phyloP scores from a whole-genome alignment of 2,329 filamentous ascomycete genomes.

The Colletotrichum aenigma region DNA sequence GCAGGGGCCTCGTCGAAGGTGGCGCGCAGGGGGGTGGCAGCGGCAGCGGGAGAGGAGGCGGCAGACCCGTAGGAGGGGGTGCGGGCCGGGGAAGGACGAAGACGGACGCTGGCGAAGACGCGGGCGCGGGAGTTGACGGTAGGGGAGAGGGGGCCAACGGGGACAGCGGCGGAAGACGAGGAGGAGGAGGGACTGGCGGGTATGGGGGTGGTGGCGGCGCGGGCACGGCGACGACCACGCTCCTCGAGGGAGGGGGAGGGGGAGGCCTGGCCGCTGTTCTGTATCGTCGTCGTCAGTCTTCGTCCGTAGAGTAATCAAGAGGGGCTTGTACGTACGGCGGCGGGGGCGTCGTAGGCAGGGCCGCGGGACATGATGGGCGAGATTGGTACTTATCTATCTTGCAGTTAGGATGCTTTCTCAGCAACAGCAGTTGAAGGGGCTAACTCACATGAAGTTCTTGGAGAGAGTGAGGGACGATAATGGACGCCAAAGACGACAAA shows the following conservation, averaged over 20 bases:
- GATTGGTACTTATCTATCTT: too few species aligned
- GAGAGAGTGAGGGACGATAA: not conserved
- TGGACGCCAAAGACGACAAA: not conserved
- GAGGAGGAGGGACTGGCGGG: not conserved
- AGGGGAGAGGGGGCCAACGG: not conserved
- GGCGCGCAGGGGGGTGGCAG: not conserved
- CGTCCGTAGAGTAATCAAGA: not conserved
- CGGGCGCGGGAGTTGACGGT: not conserved
- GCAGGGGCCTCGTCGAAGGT: not conserved
- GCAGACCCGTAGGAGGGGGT: not conserved
- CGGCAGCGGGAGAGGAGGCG: not conserved
- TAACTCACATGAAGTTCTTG: too few species aligned
- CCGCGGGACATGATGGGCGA: not conserved
- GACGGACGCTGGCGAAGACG: not conserved
- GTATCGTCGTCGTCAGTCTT: not conserved
- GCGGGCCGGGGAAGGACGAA: not conserved
- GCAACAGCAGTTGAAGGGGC: too few species aligned
- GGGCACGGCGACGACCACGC: not conserved
- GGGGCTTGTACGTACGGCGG: not conserved
- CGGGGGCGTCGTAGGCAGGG: not conserved
- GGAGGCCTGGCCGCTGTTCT: not conserved
- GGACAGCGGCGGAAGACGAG: not conserved
- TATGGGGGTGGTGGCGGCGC: not conserved
- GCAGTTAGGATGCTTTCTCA: too few species aligned
- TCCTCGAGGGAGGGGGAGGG: not conserved